phyloP scores from a whole-genome alignment of 2,329 filamentous ascomycete species.

The Pochonia chlamydosporia region DNA sequence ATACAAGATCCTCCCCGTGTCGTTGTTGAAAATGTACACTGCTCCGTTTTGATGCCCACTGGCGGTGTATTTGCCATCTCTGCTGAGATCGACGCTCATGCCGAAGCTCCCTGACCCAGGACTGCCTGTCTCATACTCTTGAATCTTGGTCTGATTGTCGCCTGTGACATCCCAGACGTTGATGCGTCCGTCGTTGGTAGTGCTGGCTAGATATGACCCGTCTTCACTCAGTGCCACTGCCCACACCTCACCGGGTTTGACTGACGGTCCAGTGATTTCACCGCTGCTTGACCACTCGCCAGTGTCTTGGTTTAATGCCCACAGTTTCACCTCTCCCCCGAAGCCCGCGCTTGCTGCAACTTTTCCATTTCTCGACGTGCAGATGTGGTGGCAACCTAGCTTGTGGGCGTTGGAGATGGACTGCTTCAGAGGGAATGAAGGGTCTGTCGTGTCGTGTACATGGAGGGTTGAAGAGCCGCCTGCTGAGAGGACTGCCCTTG shows the following conservation, averaged over 20 bases:
- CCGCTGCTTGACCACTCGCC: slow-evolving; percentile 42
- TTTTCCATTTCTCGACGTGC: slow-evolving; percentile 61
- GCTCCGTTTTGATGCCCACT: slow-evolving; percentile 90
- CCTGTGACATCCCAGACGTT: slow-evolving; percentile 75
- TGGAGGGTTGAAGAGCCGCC: slow-evolving; percentile 80
- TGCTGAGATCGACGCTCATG: slow-evolving; percentile 74
- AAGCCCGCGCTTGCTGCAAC: slow-evolving; percentile 82
- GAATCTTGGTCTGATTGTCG: slow-evolving; percentile 56
- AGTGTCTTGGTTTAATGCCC: slow-evolving; percentile 56
- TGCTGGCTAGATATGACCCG: slow-evolving; percentile 78
- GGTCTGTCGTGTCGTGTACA: slow-evolving; percentile 67
- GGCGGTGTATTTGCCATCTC: slow-evolving; percentile 78
- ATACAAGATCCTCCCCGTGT: slow-evolving; percentile 77
- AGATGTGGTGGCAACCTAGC: slow-evolving; percentile 87
- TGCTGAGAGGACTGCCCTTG: slow-evolving; percentile 69
- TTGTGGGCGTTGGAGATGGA: slow-evolving; percentile 75
- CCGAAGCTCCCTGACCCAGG: slow-evolving; percentile 80
- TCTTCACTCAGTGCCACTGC: slow-evolving; percentile 79
- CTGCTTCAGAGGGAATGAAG: slow-evolving; percentile 72
- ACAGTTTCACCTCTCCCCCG: slow-evolving; percentile 80
- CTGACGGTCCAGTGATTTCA: slow-evolving; percentile 36
- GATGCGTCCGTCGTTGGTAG: slow-evolving; percentile 80
- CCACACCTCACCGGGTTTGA: slow-evolving; percentile 72
- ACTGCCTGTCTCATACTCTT: slow-evolving; percentile 73
- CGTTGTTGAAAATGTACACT: slow-evolving; percentile 93